phyloP scores from a whole-genome alignment of 208 protist genomes.

The Tritrichomonas foetus region DNA sequence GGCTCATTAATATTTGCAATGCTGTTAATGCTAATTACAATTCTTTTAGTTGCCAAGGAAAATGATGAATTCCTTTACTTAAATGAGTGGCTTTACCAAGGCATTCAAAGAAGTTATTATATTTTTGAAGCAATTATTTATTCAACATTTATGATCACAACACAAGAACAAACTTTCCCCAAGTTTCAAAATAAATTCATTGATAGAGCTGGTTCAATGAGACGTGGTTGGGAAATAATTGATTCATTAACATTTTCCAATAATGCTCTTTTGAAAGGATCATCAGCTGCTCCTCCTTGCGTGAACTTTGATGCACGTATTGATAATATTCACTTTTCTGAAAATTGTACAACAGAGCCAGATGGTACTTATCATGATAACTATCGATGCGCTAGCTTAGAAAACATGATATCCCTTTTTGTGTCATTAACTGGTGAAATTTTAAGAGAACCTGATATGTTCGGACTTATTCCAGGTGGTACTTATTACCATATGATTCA shows the following conservation, averaged over 20 bases:
- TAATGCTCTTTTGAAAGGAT: not conserved
- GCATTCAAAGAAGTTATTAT: not conserved
- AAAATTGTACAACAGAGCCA: not conserved
- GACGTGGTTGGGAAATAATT: no score
- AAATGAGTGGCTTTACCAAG: not conserved
- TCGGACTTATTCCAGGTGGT: not conserved
- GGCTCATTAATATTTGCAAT: not conserved
- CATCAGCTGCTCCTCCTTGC: no score
- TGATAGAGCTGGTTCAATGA: no score
- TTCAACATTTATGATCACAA: no score
- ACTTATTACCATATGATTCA: not conserved
- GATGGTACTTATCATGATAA: no score
- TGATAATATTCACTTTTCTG: not conserved
- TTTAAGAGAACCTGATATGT: not conserved
- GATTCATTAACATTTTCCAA: not conserved
- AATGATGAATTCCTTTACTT: not conserved
- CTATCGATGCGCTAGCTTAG: no score
- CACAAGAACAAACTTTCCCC: no score
- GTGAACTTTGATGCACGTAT: not conserved
- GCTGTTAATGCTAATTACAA: not conserved
- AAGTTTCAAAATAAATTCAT: no score
- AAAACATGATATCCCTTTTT: no score
- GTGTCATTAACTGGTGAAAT: not conserved
- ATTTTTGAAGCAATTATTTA: no score
- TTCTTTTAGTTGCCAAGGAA: not conserved